These are phyloP conservation scores for Endotrypanum monterogeii DNA, from an alignment of 208 protist genomes.

Conservation along the genomic window DNA sequence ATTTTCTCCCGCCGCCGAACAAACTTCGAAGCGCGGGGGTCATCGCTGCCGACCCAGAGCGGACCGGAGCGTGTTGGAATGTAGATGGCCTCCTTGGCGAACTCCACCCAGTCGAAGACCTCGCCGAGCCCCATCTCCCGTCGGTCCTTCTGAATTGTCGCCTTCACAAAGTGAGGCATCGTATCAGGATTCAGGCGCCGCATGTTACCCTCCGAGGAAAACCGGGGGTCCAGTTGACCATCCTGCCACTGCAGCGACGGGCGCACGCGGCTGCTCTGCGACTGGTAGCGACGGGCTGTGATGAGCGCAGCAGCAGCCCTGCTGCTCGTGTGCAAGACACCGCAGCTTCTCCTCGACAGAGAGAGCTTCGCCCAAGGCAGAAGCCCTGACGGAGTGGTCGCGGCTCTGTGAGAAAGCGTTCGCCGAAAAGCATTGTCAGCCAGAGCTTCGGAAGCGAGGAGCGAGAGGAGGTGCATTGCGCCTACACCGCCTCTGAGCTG, in stretches of 20 bases:
- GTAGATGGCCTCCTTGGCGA: constrained; percentile 87
- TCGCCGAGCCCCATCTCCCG: constrained; percentile 85
- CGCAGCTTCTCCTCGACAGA: not conserved
- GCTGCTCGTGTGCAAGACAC: not conserved
- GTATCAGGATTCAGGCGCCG: constrained; percentile 81
- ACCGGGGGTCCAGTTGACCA: constrained; percentile 73
- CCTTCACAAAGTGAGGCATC: constrained; percentile 88
- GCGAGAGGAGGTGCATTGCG: not conserved
- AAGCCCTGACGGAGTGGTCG: not conserved
- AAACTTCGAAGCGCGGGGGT: constrained; percentile 78
- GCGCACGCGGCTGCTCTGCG: constrained; percentile 61
- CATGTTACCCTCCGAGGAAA: constrained; percentile 70
- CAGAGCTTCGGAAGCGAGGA: not conserved
- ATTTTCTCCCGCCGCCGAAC: constrained; percentile 82
- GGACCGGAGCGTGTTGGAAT: constrained; percentile 83
- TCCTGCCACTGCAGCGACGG: constrained; percentile 58
- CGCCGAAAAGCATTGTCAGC: not conserved
- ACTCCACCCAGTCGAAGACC: constrained; percentile 88
- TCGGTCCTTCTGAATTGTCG: constrained; percentile 89
- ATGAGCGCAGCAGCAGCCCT: constrained; percentile 4
- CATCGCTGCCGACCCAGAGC: constrained; percentile 87
- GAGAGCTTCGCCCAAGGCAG: not conserved
- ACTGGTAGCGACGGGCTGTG: constrained; percentile 47
- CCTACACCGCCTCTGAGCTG: not conserved
- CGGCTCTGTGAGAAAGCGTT: not conserved